Conservation (phyloP, 1,139 yeast genomes). For the Geotrichum citri-aurantii region DNA sequence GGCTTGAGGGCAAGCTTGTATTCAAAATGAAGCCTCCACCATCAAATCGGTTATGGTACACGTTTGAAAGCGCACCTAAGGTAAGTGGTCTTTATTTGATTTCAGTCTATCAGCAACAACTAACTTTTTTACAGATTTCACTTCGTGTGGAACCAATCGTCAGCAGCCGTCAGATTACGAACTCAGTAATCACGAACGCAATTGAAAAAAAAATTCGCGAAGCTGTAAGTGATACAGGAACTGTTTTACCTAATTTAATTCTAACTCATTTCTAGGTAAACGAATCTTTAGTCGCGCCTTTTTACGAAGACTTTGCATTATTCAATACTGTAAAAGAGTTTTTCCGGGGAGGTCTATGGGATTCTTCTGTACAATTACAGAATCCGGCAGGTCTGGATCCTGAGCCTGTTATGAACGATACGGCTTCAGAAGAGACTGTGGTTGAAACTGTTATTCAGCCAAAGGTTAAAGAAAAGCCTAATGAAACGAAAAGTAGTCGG, state of each 20-base stretch:
- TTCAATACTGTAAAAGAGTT: constrained; percentile 58
- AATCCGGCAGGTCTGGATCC: not conserved
- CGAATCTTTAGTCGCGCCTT: constrained; percentile 77
- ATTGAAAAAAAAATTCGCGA: constrained; percentile 77
- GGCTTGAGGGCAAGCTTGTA: constrained; percentile 67
- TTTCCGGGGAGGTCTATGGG: constrained; percentile 96
- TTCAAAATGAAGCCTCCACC: constrained; percentile 83
- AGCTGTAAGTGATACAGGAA: constrained; percentile 41
- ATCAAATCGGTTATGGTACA: constrained; percentile 86
- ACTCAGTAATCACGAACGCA: constrained; percentile 71
- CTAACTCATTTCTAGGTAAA: constrained; percentile 35
- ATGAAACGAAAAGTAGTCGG: not conserved
- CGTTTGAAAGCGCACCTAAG: constrained; percentile 73
- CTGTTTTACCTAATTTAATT: too few relatives aligned
- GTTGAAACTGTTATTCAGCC: not conserved
- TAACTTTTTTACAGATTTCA: constrained; percentile 9
- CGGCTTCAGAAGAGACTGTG: not conserved
- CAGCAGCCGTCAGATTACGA: constrained; percentile 74
- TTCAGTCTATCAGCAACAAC: not conserved
- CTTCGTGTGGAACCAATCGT: constrained; percentile 82
- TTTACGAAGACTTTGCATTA: constrained; percentile 80
- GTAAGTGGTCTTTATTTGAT: constrained; percentile 39
- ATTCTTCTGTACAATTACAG: constrained; percentile 7
- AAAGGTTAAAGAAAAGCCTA: not conserved
- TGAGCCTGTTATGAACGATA: not conserved